Percentiles rank a stretch among this genome's conserved stretches.
phyloP scores from a whole-genome alignment of 495 filamentous ascomycete species.

The Entonaema liquescens region DNA sequence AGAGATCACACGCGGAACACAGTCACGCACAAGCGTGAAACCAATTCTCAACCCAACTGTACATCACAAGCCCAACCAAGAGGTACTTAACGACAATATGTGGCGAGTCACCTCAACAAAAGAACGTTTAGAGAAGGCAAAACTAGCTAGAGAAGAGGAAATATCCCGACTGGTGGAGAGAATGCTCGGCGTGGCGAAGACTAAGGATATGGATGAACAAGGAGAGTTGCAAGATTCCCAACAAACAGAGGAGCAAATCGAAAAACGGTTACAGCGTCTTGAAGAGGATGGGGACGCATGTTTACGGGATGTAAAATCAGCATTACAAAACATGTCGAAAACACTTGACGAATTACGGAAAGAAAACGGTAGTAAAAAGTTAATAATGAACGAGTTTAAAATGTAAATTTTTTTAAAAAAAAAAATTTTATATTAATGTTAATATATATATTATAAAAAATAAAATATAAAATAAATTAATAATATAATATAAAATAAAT shows the following conservation, averaged over 20 bases:
- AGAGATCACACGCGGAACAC: not conserved
- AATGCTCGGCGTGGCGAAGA: constrained; percentile 16
- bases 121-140: constrained; percentile 37
- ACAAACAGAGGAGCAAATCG: constrained; percentile 23
- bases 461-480: not conserved
- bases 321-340: constrained; percentile 35
- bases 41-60: not conserved
- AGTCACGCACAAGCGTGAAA: not conserved
- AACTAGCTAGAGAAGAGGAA: constrained; percentile 38
- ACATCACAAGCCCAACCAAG: not conserved
- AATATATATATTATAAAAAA: not conserved
- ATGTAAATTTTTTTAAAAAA: not conserved
- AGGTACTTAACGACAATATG: not conserved
- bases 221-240: not conserved
- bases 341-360: constrained; percentile 36
- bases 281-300: constrained; percentile 39
- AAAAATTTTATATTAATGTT: not conserved
- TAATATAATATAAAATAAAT: not conserved
- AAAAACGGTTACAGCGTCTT: constrained; percentile 33
- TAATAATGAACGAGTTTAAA: not conserved
- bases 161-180: constrained; percentile 37
- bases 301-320: constrained; percentile 31
- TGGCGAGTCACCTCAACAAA: constrained; percentile 9
- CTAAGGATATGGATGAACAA: not conserved
- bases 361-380: constrained; percentile 7